Conservation (phyloP, 306 rosid genomes). For the Alnus rubra region DNA sequence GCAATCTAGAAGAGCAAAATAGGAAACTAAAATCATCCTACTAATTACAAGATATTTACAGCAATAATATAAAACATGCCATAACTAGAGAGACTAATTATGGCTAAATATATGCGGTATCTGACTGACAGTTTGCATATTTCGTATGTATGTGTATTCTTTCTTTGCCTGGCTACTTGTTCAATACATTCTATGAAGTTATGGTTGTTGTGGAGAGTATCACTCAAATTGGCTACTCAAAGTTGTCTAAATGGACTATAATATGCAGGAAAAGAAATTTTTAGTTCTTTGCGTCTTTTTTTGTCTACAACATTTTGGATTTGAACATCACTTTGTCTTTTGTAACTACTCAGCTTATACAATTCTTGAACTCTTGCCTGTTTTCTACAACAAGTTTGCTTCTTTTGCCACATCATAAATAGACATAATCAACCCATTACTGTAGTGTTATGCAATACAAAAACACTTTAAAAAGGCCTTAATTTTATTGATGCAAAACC, state of each 20-base stretch:
- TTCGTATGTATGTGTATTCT: no score
- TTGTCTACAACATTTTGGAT: constrained; percentile 1
- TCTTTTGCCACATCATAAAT: background rate
- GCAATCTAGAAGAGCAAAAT: no score
- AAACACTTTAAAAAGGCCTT: background rate
- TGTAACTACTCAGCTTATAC: background rate
- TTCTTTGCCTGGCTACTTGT: constrained; percentile 5
- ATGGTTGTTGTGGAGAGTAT: constrained; percentile 2
- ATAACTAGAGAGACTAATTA: no score
- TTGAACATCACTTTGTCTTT: constrained; percentile 17
- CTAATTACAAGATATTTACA: no score
- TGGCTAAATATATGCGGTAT: no score
- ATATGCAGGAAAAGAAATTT: background rate
- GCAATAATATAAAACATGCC: no score
- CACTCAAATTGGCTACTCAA: constrained; percentile 10
- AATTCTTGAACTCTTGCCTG: background rate
- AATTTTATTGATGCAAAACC: background rate
- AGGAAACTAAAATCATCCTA: no score
- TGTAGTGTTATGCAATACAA: background rate
- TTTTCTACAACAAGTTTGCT: constrained; percentile 8
- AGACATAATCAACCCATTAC: background rate
- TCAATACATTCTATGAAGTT: background rate
- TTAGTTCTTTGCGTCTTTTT: background rate
- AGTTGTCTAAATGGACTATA: background rate
- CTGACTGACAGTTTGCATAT: no score